Evolutionary conservation across 2,329 filamentous ascomycete genomes (phyloP), one percentile per base, ranked within the genome.

Genomic region (Fonsecaea monophora): DNA sequence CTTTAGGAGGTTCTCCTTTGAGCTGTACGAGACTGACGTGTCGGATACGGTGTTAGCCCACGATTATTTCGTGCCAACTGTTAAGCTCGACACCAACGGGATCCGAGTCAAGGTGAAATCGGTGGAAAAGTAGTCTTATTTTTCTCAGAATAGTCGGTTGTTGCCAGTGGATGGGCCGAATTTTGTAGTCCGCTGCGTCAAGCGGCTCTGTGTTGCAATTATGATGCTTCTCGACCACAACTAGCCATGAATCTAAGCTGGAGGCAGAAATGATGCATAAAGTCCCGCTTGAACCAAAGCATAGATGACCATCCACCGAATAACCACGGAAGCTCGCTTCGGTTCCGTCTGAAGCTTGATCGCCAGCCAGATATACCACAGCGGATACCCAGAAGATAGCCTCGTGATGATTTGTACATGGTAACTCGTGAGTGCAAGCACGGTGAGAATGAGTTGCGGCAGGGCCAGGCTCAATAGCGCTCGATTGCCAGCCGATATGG

Each of bases 381-480:
- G 79, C 1, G 93, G 91, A 77, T 94, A 97, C 0, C 89, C 94
- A 0, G 94, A 97, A 1, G 92, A 90, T 15, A 99, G 85, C 30
- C 95, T 87, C 53, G 90, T 96, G 74, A 98, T 90, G 72, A 99
- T 96, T 78, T 99, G 95, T 32, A 97, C 90, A 76, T 99, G 95
- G 75, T 96, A 96, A 69, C 82, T 92, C 12, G 89, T 92, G 21
- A 94, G 78, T 21, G 92, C 91, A 66, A 94, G 78, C 2, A 86
- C 68, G 1, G 90, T 89, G 18, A 99, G 82, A 3, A 94, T 65
- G 0, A 91, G 78, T 77, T 99, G 94, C 3, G 87, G 86, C 3
- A 89, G 78, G 1, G 92, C 92, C 68, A 97, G 82, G 25, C 86
- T 60, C 79, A 74, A 32, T 66, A 71, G 48, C 60, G 65, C 37